Base-by-base conservation (phyloP, 1,284 basidiomycete genomes). In the Cutaneotrichosporon sp. region DNA sequence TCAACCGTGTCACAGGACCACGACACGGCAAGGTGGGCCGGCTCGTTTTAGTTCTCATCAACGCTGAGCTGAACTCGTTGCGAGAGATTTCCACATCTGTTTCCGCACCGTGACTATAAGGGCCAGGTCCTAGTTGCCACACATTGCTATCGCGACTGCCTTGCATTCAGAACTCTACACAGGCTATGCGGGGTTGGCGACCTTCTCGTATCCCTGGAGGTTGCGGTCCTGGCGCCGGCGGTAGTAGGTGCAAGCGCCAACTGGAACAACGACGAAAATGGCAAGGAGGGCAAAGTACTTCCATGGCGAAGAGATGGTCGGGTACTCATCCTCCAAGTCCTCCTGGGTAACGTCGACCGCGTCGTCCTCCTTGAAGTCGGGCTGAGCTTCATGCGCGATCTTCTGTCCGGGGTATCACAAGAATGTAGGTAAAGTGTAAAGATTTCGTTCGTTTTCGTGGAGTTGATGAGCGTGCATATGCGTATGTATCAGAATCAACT, bases 191-290 rank as follows among this genome's bases (percentile, higher is more conserved):
- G 20, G 31, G 11, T n/a, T n/a, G n/a, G 16, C 16, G 19, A 53
- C 31, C 52, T 49, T 53, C 46, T 53, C 52, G 20, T 53, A 53
- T 6, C 35, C 24, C 10, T n/a, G 4, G n/a, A 4, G 22, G 25
- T 63, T 27, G 47, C 55, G 51, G 59, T 68, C 61, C 26, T 61
- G 64, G 11, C 70, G 67, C 3, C 70, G 69, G 1, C 58, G 55
- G 51, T 67, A 70, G 44, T 84, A 74, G 72, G 80, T 65, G 60
- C 85, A 83, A n/a, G 80, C 67, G 11, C 69, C 80, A n/a, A 75
- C 77, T 22, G 79, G 71, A 29, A 79, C 67, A 1, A 77, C 78
- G 46, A 84, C 59, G 44, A 79, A 71, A 50, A 81, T 62, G 43
- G 83, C 43, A 5, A 52, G 32, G 54, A 82, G 72, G 56, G 80